A percentile compares a stretch with the other conserved stretches of the same genome.
phyloP scores from a whole-genome alignment of 2,329 filamentous ascomycete species.

The Fusarium beomiforme region DNA sequence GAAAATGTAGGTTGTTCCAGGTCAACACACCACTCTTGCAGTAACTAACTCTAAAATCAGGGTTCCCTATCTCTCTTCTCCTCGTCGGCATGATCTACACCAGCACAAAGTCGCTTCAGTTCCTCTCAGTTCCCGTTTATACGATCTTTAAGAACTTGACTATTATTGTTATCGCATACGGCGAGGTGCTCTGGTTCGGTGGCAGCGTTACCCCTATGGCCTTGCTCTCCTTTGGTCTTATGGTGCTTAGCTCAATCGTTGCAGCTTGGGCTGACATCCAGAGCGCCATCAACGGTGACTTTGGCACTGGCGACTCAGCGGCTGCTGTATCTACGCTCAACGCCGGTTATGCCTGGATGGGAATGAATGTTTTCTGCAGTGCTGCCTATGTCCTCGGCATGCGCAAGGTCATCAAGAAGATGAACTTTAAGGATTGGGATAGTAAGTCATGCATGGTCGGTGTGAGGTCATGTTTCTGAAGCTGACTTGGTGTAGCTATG shows the following conservation, averaged over 20 bases:
- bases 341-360: slow-evolving; percentile 97
- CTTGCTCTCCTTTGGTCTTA: slow-evolving; percentile 92
- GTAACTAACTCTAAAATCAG: slow-evolving; percentile 56
- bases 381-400: slow-evolving; percentile 90
- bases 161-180: slow-evolving; percentile 98
- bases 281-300: slow-evolving; percentile 76
- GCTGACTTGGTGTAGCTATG: slow-evolving; percentile 77
- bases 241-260: slow-evolving; percentile 94
- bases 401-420: slow-evolving; percentile 99
- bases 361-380: slow-evolving; percentile 94
- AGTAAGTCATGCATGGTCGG: slow-evolving; percentile 69
- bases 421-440: slow-evolving; percentile 99
- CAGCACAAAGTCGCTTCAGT: slow-evolving; percentile 93
- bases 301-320: slow-evolving; percentile 67
- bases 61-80: slow-evolving; percentile 95
- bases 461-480: slow-evolving; percentile 4
- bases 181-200: slow-evolving; percentile 98
- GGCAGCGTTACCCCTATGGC: slow-evolving; percentile 88
- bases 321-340: slow-evolving; percentile 89
- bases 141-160: slow-evolving; percentile 99
- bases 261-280: slow-evolving; percentile 98
- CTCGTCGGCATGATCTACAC: slow-evolving; percentile 99
- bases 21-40: background rate
- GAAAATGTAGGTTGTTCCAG: slow-evolving; percentile 75
- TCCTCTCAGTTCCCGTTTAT: slow-evolving; percentile 96